phyloP scores from a whole-genome alignment of 768 basidiomycete species.

The Antrodiella citrinella region DNA sequence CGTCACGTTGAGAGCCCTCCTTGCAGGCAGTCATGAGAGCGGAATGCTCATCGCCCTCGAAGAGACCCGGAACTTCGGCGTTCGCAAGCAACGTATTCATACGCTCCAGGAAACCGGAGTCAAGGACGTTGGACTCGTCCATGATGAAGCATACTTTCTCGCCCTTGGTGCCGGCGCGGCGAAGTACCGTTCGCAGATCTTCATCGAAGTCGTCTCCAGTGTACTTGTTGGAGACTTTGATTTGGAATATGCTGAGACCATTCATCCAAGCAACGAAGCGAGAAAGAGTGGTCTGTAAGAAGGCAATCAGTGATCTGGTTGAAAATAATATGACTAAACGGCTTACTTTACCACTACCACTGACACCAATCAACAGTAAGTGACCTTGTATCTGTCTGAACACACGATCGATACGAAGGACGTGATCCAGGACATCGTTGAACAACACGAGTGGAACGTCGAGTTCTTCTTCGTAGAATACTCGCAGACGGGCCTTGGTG shows the following conservation, averaged over 20 bases:
- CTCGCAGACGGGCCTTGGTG: slow-evolving; percentile 89
- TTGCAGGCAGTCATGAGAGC: slow-evolving; percentile 99
- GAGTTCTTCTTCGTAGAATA: slow-evolving; percentile 99
- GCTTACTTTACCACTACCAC: slow-evolving; percentile 93
- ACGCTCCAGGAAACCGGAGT: slow-evolving; percentile 98
- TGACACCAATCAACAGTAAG: slow-evolving; percentile 92
- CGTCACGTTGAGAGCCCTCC: slow-evolving; percentile 98
- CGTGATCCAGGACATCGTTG: slow-evolving; percentile 97
- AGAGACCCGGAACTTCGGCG: slow-evolving; percentile 99
- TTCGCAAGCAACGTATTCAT: slow-evolving; percentile 99
- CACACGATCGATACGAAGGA: slow-evolving; percentile 94
- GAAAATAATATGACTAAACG: background rate
- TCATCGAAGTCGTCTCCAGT: slow-evolving; percentile 99
- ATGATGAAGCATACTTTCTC: slow-evolving; percentile 99
- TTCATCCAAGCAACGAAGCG: slow-evolving; percentile 99
- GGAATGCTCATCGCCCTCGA: slow-evolving; percentile 98
- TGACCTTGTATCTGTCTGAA: slow-evolving; percentile 99
- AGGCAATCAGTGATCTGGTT: background rate
- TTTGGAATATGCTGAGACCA: slow-evolving; percentile 97
- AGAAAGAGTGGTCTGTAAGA: slow-evolving; percentile 81
- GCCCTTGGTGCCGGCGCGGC: slow-evolving; percentile 94
- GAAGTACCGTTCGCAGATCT: slow-evolving; percentile 89
- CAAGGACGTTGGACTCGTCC: slow-evolving; percentile 99
- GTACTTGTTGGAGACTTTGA: slow-evolving; percentile 99
- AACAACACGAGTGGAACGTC: slow-evolving; percentile 97